Conservation (phyloP, 306 rosid genomes). For the Dryas alaskensis region DNA sequence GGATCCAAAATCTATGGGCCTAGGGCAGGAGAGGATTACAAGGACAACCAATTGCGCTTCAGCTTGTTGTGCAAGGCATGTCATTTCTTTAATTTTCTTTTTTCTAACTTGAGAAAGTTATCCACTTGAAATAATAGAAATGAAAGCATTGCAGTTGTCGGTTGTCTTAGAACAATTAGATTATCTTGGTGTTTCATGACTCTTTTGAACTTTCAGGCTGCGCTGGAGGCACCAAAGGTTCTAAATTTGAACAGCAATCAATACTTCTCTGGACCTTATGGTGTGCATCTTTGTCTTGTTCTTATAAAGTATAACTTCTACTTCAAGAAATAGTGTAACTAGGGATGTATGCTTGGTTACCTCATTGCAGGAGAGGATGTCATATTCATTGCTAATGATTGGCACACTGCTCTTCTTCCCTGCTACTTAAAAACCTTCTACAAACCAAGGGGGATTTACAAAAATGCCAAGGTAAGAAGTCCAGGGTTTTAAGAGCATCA, state of each 20-base stretch:
- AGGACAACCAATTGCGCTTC: constrained; percentile 48
- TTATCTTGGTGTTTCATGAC: neutral
- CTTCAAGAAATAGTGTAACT: neutral
- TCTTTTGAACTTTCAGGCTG: constrained; percentile 38
- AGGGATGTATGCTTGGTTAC: neutral
- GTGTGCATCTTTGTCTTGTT: constrained; percentile 18
- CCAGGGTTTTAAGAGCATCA: neutral
- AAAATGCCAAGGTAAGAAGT: constrained; percentile 40
- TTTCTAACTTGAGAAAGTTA: neutral
- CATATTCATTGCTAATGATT: constrained; percentile 43
- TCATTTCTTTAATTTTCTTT: neutral
- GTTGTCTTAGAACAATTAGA: neutral
- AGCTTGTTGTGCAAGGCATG: constrained; percentile 45
- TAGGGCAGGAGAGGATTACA: constrained; percentile 36
- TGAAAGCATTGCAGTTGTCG: neutral
- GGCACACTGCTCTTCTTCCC: constrained; percentile 54
- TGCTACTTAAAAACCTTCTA: constrained; percentile 43
- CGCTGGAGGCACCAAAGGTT: constrained; percentile 47
- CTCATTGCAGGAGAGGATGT: constrained; percentile 44
- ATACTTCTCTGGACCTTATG: constrained; percentile 48
- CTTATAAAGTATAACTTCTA: neutral
- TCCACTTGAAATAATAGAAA: neutral
- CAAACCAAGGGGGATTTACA: constrained; percentile 40
- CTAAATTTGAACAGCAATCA: constrained; percentile 40
- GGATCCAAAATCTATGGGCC: constrained; percentile 46